Evolutionary conservation across 495 filamentous ascomycete species (phyloP).

Genomic region (Tetracladium setigerum): DNA sequence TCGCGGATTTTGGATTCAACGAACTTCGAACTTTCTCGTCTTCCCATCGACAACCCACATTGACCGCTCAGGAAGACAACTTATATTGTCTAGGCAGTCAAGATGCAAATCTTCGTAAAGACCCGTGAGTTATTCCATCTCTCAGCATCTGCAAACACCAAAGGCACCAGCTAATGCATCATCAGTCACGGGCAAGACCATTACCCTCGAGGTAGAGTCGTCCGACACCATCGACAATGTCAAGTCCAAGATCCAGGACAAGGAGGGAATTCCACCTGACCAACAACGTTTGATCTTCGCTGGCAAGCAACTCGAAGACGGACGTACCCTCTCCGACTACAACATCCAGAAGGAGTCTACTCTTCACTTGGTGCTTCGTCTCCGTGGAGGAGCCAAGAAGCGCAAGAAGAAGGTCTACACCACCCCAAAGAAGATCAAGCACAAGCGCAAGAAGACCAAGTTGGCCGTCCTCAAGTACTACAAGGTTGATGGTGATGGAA

Average conservation of each 20-base stretch:
- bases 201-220: constrained; percentile 99
- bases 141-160: constrained; percentile 21
- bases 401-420: constrained; percentile 99
- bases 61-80: constrained; percentile 49
- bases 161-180: background rate
- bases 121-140: constrained; percentile 39
- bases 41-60: background rate
- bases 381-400: constrained; percentile 97
- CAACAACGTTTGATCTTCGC: constrained; percentile 99
- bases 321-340: constrained; percentile 98
- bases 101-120: constrained; percentile 99
- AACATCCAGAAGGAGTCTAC: constrained; percentile 99
- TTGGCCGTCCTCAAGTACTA: constrained; percentile 99
- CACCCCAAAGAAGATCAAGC: constrained; percentile 99
- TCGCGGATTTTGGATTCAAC: background rate
- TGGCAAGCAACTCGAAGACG: constrained; percentile 99
- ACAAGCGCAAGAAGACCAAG: constrained; percentile 99
- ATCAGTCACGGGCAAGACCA: constrained; percentile 91
- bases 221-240: constrained; percentile 99
- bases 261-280: constrained; percentile 99
- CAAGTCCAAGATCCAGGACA: constrained; percentile 91
- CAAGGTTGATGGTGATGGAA: constrained; percentile 98
- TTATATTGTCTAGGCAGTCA: constrained; percentile 46
- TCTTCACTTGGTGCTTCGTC: constrained; percentile 95
- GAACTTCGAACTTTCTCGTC: constrained; percentile 2